Conservation (phyloP, 164 flowering plant genomes). For the Tetracentron sinense region DNA sequence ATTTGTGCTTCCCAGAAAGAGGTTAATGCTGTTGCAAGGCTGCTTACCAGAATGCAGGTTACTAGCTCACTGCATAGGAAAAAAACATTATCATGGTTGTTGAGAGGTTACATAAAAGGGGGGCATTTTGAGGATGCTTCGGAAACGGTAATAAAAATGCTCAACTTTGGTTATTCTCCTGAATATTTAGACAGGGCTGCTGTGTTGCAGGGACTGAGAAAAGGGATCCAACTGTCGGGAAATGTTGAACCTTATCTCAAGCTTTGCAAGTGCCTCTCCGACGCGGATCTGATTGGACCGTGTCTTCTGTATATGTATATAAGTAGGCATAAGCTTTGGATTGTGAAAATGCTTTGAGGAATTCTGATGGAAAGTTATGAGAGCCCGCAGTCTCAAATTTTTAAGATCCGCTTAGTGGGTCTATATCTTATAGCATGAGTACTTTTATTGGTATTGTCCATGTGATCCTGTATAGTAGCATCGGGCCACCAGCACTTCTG, state of each 20-base stretch:
- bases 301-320: conserved; percentile 73
- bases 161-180: conserved; percentile 63
- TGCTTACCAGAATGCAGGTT: conserved; percentile 58
- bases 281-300: conserved; percentile 64
- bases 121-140: conserved; percentile 78
- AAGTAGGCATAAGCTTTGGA: conserved; percentile 65
- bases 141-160: conserved; percentile 62
- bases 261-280: conserved; percentile 73
- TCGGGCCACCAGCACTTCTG: no score
- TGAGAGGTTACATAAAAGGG: conserved; percentile 92
- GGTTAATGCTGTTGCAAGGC: conserved; percentile 43
- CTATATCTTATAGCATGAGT: conserved; percentile 60
- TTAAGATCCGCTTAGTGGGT: conserved; percentile 21
- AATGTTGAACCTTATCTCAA: conserved; percentile 58
- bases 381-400: not conserved
- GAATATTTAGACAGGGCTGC: conserved; percentile 78
- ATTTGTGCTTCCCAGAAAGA: conserved; percentile 88
- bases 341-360: conserved; percentile 59
- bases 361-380: not conserved
- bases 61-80: conserved; percentile 40
- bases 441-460: conserved; percentile 51
- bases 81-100: conserved; percentile 75
- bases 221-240: conserved; percentile 48
- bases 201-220: conserved; percentile 74
- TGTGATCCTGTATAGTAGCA: conserved; percentile 31